phyloP scores from a whole-genome alignment of 164 flowering plant genomes.

The Amborella trichopoda region DNA sequence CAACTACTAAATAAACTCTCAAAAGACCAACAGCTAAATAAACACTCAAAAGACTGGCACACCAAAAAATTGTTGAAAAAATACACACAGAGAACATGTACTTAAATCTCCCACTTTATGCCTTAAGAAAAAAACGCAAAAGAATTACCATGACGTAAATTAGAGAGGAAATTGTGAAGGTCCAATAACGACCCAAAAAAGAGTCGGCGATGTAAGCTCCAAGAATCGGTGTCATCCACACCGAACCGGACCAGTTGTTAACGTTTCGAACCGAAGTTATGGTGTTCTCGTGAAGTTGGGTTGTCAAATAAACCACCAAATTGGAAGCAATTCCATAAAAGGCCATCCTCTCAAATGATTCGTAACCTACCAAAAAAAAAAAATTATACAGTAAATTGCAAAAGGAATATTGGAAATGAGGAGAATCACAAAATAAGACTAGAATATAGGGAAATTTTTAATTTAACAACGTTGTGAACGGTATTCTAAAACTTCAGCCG shows the following conservation, averaged over 20 bases:
- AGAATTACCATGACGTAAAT: conserved; percentile 61
- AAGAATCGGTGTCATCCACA: conserved; percentile 80
- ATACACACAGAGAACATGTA: too few species aligned
- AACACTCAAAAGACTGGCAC: too few species aligned
- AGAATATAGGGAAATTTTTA: too few species aligned
- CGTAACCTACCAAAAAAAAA: conserved; percentile 39
- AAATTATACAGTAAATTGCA: not conserved
- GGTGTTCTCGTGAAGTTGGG: conserved; percentile 71
- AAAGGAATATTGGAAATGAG: too few species aligned
- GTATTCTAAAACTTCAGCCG: too few species aligned
- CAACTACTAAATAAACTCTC: too few species aligned
- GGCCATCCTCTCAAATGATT: conserved; percentile 94
- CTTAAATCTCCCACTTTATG: too few species aligned
- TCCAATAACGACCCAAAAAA: conserved; percentile 80
- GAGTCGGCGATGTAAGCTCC: conserved; percentile 87
- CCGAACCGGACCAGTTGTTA: conserved; percentile 79
- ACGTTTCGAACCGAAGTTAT: conserved; percentile 73
- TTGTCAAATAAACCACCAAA: conserved; percentile 71
- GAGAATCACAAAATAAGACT: too few species aligned
- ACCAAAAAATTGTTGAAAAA: too few species aligned
- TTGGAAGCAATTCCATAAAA: conserved; percentile 81
- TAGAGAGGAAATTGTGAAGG: conserved; percentile 68
- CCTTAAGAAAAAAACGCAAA: too few species aligned
- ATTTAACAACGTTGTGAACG: not conserved
- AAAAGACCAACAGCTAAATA: too few species aligned